These are phyloP conservation scores for Xerocomus minutiporus DNA, from an alignment of 1,284 basidiomycete species.

Conservation along the genomic window DNA sequence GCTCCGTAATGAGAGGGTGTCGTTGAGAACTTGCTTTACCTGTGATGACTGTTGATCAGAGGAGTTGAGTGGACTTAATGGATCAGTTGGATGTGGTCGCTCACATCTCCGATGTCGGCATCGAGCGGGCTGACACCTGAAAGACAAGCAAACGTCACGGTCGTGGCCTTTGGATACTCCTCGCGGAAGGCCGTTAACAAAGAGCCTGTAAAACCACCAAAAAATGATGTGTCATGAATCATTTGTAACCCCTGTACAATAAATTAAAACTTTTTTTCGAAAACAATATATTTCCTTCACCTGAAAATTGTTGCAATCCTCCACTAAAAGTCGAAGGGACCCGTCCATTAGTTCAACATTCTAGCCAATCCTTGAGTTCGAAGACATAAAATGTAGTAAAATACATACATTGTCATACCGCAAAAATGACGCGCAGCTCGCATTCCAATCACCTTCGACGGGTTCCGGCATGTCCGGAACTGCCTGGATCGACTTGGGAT, in stretches of 20 bases:
- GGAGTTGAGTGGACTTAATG: not conserved
- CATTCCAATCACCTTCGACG: slow-evolving; percentile 52
- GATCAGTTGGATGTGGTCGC: slow-evolving; percentile 15
- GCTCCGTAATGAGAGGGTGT: slow-evolving; percentile 53
- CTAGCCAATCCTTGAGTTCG: slow-evolving; percentile 33
- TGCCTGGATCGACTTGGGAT: slow-evolving; percentile 59
- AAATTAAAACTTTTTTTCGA: slow-evolving; percentile 1
- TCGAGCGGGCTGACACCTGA: slow-evolving; percentile 39
- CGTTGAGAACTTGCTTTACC: slow-evolving; percentile 46
- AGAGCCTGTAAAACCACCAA: slow-evolving; percentile 59
- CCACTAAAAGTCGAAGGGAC: slow-evolving; percentile 58
- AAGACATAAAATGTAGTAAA: not conserved
- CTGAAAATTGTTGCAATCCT: slow-evolving; percentile 72
- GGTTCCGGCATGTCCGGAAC: slow-evolving; percentile 53
- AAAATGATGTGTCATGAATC: slow-evolving; percentile 54
- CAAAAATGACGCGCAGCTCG: slow-evolving; percentile 48
- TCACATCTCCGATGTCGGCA: slow-evolving; percentile 43
- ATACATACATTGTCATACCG: slow-evolving; percentile 50
- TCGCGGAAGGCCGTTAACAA: slow-evolving; percentile 59
- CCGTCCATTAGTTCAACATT: slow-evolving; percentile 60
- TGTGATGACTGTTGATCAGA: slow-evolving; percentile 28
- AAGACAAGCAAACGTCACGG: slow-evolving; percentile 53
- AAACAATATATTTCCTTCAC: slow-evolving; percentile 35
- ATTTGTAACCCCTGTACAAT: slow-evolving; percentile 59
- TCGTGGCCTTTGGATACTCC: slow-evolving; percentile 56